Conservation (phyloP, 805 yeast genomes). For the Kodamaea jinghongensis region DNA sequence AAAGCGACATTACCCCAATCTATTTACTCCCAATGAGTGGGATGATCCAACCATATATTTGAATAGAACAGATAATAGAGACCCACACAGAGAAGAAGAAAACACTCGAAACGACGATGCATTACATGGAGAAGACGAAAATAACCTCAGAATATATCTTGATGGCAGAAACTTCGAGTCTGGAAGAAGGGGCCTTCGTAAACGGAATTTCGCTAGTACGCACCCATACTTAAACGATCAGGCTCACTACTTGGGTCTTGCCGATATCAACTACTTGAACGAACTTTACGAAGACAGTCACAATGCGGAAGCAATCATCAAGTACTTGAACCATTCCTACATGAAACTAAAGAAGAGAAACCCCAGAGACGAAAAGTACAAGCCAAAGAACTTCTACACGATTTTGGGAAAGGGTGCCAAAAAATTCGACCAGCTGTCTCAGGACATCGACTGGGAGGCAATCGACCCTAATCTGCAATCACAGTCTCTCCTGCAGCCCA, state of each 20-base stretch:
- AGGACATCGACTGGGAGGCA: too few species aligned
- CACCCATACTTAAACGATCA: slow-evolving; percentile 46
- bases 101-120: slow-evolving; percentile 4
- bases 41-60: slow-evolving; percentile 6
- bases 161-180: slow-evolving; percentile 14
- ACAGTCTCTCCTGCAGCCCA: too few species aligned
- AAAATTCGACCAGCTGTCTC: neutral
- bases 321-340: slow-evolving; percentile 35
- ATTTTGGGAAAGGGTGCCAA: slow-evolving; percentile 28
- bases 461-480: too few species aligned
- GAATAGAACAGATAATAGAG: neutral
- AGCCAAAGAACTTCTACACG: slow-evolving; percentile 35
- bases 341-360: slow-evolving; percentile 27
- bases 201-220: slow-evolving; percentile 42
- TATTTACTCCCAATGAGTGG: slow-evolving; percentile 8
- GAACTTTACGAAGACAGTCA: slow-evolving; percentile 35
- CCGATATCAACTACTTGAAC: slow-evolving; percentile 34
- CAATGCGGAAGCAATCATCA: slow-evolving; percentile 32
- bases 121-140: slow-evolving; percentile 10
- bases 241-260: slow-evolving; percentile 42
- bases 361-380: slow-evolving; percentile 40
- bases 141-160: slow-evolving; percentile 14
- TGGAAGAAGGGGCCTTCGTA: slow-evolving; percentile 31
- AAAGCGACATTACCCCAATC: neutral
- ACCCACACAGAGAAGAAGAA: slow-evolving; percentile 3